Base-by-base conservation (phyloP, 2,329 filamentous ascomycete species). In the Hypoxylon sp. region DNA sequence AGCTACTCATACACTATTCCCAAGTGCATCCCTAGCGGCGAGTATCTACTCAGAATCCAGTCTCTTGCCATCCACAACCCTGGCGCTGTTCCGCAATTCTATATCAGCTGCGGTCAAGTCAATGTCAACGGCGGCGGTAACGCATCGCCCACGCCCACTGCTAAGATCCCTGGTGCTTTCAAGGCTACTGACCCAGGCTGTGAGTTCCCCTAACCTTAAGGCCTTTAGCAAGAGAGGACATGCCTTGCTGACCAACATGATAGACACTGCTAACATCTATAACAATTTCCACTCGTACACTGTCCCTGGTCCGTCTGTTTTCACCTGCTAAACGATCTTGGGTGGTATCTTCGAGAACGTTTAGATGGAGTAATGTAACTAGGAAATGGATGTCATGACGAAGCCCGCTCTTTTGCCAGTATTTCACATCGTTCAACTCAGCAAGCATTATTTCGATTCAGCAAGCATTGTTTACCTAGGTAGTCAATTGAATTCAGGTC, bases 21-120 rank as follows among this genome's bases (percentile, higher is more conserved):
- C 6, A 74, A 76, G 30, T 82, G 82, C 65, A 81, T 89, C 61
- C 80, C 81, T 4, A 74, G 81, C 36, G 87, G 87, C 61, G 84
- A 87, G 68, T 88, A 88, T 72, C 82, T 89, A 63, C 78, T 88
- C 32, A 80, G 87, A 32, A 85, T 87, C 70, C 86, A 89, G 76
- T 81, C 85, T 59, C 83, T 90, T 50, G 87, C 85, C 26, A 85
- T 90, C 49, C 87, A 90, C 79, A 82, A 84, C 65, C 82, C 80
- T 2, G 82, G 80, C 16, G 73, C 74, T 30, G 78, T 78, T 49
- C 80, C 81, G n/a, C 78, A 81, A 73, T 82, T 84, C 69, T 83
- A 84, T 64, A 72, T 80, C 44, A 76, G 75, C 67, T 85, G 82
- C 64, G 82, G 80, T 1, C 82, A 84, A 65, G 71, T 84, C 69